Evolutionary conservation across 306 rosid species (phyloP).

Genomic region (Boehmeria nivea): DNA sequence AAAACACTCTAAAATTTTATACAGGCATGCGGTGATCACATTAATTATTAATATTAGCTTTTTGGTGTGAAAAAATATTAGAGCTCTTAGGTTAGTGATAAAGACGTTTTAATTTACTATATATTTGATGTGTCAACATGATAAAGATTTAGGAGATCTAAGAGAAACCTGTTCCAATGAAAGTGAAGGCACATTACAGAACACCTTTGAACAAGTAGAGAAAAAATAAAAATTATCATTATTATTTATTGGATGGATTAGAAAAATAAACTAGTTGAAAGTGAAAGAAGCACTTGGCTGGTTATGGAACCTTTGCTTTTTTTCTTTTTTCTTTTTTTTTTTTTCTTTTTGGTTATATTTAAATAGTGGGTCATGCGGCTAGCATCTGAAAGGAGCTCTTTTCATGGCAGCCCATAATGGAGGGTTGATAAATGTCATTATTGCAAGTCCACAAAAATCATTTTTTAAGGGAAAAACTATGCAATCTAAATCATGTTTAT

Average conservation of each 20-base stretch:
- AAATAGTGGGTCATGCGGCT: too few relatives aligned
- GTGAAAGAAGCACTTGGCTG: conserved; percentile 11
- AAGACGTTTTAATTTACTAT: conserved; percentile 4
- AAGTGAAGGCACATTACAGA: conserved; percentile 30
- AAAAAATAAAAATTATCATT: background rate
- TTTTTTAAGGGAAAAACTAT: too few relatives aligned
- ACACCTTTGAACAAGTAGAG: background rate
- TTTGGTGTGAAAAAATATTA: background rate
- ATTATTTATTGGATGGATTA: too few relatives aligned
- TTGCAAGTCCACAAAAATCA: background rate
- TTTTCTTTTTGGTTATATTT: too few relatives aligned
- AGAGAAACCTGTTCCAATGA: conserved; percentile 24
- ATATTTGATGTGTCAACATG: conserved; percentile 38
- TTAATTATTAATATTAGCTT: background rate
- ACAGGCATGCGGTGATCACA: too few relatives aligned
- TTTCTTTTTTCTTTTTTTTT: background rate
- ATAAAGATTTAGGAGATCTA: conserved; percentile 40
- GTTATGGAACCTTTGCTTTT: background rate
- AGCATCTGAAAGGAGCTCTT: background rate
- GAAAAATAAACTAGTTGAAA: conserved; percentile 19
- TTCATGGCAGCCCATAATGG: background rate
- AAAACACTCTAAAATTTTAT: background rate
- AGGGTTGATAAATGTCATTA: background rate
- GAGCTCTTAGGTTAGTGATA: conserved; percentile 4
- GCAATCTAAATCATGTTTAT: too few relatives aligned